Percentiles rank a stretch among this genome's conserved stretches.
phyloP scores from a whole-genome alignment of 1,284 basidiomycete species.

The Lentinus polychrous region DNA sequence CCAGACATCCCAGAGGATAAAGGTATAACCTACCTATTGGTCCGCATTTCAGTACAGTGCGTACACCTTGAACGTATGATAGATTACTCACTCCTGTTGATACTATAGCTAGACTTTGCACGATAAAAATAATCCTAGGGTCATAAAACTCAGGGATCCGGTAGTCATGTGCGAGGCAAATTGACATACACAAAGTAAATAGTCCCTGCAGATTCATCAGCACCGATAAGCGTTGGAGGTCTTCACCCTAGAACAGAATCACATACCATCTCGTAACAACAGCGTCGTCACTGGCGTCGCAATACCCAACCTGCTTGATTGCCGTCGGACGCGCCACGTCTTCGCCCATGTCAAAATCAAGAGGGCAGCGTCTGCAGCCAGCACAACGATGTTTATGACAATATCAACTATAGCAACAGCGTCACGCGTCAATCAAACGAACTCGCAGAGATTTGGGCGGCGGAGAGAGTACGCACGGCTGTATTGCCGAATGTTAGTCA shows the following conservation, averaged over 20 bases:
- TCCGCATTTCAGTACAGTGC: no score
- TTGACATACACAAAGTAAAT: not conserved
- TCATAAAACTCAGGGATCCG: not conserved
- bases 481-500: no score
- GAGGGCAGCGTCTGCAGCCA: conserved; percentile 12
- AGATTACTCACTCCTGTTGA: conserved; percentile 9
- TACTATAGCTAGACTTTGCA: conserved; percentile 14
- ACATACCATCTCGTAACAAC: conserved; percentile 19
- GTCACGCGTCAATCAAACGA: no score
- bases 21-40: conserved; percentile 1
- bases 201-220: not conserved
- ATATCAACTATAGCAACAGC: not conserved
- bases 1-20: conserved; percentile 17
- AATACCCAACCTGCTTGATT: conserved; percentile 13
- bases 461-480: no score
- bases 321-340: conserved; percentile 13
- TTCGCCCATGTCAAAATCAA: conserved; percentile 19
- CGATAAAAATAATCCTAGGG: conserved; percentile 11
- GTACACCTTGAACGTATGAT: not conserved
- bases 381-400: not conserved
- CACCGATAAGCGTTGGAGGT: no score
- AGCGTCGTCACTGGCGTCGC: conserved; percentile 13
- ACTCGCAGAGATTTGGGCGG: no score
- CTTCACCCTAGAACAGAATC: no score
- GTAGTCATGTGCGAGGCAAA: not conserved